A percentile compares a stretch with the other conserved stretches of the same genome.
Evolutionary conservation across 2,329 filamentous ascomycete genomes (phyloP).

Genomic region (Calonectria leucothoes): DNA sequence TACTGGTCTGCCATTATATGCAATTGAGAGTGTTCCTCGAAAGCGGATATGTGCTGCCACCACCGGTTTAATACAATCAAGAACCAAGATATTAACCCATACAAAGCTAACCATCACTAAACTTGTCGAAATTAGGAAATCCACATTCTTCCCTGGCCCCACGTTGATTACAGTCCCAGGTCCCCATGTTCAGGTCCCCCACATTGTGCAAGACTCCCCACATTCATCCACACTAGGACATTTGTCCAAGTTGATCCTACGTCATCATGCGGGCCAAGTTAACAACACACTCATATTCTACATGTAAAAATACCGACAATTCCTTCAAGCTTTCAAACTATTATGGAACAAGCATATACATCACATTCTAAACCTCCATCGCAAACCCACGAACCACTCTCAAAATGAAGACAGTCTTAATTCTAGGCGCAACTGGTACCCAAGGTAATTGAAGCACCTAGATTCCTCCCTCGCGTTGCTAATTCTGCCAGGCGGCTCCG

Average conservation of each 20-base stretch:
- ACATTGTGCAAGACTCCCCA: neutral
- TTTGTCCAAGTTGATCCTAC: neutral
- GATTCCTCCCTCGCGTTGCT: neutral
- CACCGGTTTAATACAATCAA: too few relatives aligned
- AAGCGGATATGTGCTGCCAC: neutral
- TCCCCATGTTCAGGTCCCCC: neutral
- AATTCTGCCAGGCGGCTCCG: neutral
- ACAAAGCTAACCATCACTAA: neutral
- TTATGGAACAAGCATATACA: neutral
- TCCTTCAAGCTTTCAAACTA: neutral
- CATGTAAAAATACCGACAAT: neutral
- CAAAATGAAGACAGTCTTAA: neutral
- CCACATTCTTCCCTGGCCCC: neutral
- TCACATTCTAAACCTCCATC: neutral
- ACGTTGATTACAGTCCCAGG: neutral
- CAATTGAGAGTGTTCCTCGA: too few relatives aligned
- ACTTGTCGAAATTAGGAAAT: neutral
- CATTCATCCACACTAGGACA: neutral
- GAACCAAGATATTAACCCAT: neutral
- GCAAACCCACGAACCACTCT: neutral
- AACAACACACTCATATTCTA: neutral
- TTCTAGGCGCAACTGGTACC: neutral
- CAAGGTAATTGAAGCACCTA: neutral
- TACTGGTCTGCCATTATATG: neutral
- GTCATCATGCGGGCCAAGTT: neutral